These are phyloP conservation scores for Pleurostoma richardsiae DNA, from an alignment of 2,329 filamentous ascomycete species.

Conservation along the genomic window DNA sequence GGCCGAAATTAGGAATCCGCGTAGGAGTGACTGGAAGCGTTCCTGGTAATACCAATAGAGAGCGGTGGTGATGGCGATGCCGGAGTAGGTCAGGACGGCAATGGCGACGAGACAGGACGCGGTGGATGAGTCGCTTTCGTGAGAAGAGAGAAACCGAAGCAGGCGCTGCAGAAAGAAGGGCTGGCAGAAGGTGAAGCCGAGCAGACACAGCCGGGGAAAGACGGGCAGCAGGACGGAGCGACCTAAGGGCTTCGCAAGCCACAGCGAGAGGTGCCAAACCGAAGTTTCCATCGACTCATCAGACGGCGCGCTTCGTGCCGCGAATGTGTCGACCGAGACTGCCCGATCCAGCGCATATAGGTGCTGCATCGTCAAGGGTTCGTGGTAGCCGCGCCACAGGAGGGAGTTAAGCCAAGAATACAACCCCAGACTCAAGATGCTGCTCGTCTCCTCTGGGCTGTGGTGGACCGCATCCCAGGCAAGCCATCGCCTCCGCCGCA, in stretches of 20 bases:
- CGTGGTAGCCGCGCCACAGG: conserved; percentile 15
- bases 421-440: conserved; percentile 21
- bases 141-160: conserved; percentile 6
- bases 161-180: conserved; percentile 9
- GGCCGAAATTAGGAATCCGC: not conserved
- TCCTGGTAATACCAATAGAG: conserved; percentile 3
- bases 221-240: conserved; percentile 3
- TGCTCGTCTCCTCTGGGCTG: conserved; percentile 24
- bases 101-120: not conserved
- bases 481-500: not conserved
- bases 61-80: conserved; percentile 2
- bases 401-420: conserved; percentile 26
- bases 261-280: not conserved
- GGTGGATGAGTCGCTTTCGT: not conserved
- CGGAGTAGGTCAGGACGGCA: not conserved
- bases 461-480: not conserved
- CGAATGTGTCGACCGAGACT: conserved; percentile 5
- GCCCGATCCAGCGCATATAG: conserved; percentile 11
- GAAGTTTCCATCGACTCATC: not conserved
- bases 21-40: not conserved
- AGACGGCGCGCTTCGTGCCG: conserved; percentile 2
- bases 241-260: not conserved
- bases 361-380: conserved; percentile 6
- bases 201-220: conserved; percentile 7
- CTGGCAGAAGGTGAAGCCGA: conserved; percentile 11